Conservation (phyloP, 2,329 filamentous ascomycete genomes). For the Microsporum canis region DNA sequence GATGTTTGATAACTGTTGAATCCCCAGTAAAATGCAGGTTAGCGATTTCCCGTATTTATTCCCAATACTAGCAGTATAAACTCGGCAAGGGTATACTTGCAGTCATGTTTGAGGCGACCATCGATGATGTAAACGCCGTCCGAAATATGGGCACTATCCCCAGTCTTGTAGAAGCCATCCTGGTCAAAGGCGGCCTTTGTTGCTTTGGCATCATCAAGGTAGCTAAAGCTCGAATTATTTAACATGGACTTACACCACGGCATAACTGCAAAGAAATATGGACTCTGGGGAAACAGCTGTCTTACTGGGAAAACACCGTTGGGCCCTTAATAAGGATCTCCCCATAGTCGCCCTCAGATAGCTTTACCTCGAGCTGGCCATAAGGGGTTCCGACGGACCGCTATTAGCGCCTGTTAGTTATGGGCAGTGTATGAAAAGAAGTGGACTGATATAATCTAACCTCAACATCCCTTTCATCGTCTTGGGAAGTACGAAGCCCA, state of each 20-base stretch:
- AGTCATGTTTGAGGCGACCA: conserved; percentile 15
- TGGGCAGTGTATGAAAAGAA: neutral
- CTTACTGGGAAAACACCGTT: conserved; percentile 9
- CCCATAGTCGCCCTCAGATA: conserved; percentile 9
- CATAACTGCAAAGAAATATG: too few relatives aligned
- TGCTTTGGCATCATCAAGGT: conserved; percentile 6
- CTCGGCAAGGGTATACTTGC: conserved; percentile 8
- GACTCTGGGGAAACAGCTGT: too few relatives aligned
- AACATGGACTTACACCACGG: too few relatives aligned
- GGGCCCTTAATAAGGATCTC: conserved; percentile 12
- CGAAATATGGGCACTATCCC: conserved; percentile 12
- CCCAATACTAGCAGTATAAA: neutral
- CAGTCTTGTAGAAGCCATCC: conserved; percentile 17
- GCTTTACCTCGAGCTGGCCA: conserved; percentile 5
- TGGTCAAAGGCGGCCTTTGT: conserved; percentile 10
- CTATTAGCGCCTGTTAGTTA: conserved; percentile 1
- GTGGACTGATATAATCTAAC: neutral
- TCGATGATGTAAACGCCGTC: conserved; percentile 15
- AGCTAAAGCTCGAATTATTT: neutral
- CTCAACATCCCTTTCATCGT: neutral
- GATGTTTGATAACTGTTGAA: conserved; percentile 10
- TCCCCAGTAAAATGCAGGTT: neutral
- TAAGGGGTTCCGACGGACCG: conserved; percentile 9
- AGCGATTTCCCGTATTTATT: neutral
- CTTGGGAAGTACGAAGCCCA: neutral